Evolutionary conservation across 1,284 basidiomycete genomes (phyloP).

Genomic region (Cryptococcus sp.): DNA sequence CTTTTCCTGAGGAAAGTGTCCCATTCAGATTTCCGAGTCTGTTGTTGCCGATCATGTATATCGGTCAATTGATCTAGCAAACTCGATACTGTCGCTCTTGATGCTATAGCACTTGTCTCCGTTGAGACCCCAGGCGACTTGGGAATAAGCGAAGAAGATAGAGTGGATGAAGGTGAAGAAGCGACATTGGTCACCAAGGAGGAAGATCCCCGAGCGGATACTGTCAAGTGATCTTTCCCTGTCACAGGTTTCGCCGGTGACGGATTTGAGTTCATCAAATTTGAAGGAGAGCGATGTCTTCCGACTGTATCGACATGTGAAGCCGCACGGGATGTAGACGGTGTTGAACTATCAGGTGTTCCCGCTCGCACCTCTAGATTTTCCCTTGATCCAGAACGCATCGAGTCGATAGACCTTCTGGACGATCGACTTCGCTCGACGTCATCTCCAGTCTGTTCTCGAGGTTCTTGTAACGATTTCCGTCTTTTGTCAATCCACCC

Average conservation of each 20-base stretch:
- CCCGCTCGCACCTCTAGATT: not conserved
- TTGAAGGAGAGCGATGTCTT: conserved; percentile 24
- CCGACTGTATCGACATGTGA: not conserved
- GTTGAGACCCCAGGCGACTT: not conserved
- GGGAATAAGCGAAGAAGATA: not conserved
- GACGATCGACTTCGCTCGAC: conserved; percentile 7
- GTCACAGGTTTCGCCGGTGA: conserved; percentile 44
- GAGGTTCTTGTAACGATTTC: not conserved
- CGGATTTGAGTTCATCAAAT: conserved; percentile 34
- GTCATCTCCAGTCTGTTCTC: not conserved
- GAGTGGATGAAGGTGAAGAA: conserved; percentile 1
- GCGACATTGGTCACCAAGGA: conserved; percentile 17
- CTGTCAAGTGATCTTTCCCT: conserved; percentile 39
- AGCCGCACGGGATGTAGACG: not conserved
- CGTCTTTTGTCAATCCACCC: conserved; percentile 29
- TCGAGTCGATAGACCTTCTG: conserved; percentile 11
- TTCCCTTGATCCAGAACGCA: conserved; percentile 3
- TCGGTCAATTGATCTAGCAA: conserved; percentile 76
- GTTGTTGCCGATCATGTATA: conserved; percentile 80
- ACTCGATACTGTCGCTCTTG: conserved; percentile 65
- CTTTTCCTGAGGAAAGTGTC: conserved; percentile 68
- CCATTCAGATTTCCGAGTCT: conserved; percentile 73
- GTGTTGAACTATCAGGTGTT: not conserved
- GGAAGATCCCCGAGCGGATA: conserved; percentile 34
- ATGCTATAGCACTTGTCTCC: conserved; percentile 9